phyloP scores from a whole-genome alignment of 495 filamentous ascomycete species.

The Penicillium psychrofluorescens region DNA sequence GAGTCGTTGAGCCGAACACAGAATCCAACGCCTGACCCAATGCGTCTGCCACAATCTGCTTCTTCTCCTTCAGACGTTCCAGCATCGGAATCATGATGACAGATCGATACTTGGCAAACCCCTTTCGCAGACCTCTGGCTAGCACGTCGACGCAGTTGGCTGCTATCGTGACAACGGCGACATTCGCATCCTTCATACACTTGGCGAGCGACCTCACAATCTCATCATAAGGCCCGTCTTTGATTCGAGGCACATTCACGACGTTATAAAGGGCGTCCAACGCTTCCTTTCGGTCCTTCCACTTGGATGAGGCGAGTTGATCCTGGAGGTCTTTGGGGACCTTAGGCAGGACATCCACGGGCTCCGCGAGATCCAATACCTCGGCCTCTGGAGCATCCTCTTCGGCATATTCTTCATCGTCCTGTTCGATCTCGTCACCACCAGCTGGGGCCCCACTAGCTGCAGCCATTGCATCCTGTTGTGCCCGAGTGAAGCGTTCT shows the following conservation, averaged over 20 bases:
- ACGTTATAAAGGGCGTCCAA: slow-evolving; percentile 71
- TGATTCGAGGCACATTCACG: slow-evolving; percentile 84
- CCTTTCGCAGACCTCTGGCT: slow-evolving; percentile 77
- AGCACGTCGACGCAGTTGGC: slow-evolving; percentile 89
- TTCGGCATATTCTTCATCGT: slow-evolving; percentile 55
- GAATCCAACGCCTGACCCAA: slow-evolving; percentile 79
- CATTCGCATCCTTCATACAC: slow-evolving; percentile 97
- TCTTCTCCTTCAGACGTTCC: slow-evolving; percentile 96
- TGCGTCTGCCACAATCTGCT: slow-evolving; percentile 80
- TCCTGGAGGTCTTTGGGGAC: slow-evolving; percentile 77
- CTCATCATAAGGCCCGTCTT: slow-evolving; percentile 83
- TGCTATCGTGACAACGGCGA: slow-evolving; percentile 87
- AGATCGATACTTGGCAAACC: slow-evolving; percentile 73
- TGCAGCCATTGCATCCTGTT: slow-evolving; percentile 73
- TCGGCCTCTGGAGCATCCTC: slow-evolving; percentile 69
- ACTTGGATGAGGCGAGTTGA: slow-evolving; percentile 79
- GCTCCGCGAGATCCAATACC: slow-evolving; percentile 82
- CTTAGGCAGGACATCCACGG: slow-evolving; percentile 81
- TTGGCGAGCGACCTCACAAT: slow-evolving; percentile 78
- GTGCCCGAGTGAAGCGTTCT: slow-evolving; percentile 78
- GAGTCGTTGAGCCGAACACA: slow-evolving; percentile 69
- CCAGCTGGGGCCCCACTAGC: slow-evolving; percentile 53
- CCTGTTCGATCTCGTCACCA: slow-evolving; percentile 41
- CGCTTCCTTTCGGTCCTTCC: slow-evolving; percentile 97
- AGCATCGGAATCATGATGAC: slow-evolving; percentile 79